Base-by-base conservation (phyloP, 2,329 filamentous ascomycete genomes). In the Trichoderma hamatum region DNA sequence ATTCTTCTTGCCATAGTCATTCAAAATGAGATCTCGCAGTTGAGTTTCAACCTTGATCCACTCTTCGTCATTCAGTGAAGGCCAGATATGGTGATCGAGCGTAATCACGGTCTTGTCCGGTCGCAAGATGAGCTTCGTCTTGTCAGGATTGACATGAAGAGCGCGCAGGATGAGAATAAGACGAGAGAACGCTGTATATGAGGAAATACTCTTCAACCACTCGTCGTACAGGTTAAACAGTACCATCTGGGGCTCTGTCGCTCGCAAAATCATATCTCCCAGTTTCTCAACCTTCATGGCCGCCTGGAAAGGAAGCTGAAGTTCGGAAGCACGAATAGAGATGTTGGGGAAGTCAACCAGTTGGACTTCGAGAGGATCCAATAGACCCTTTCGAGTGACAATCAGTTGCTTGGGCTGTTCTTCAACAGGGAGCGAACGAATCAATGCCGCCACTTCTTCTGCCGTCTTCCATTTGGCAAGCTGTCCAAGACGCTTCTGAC, bases 21-120 rank as follows among this genome's bases (percentile, higher is more conserved):
- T 97, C 74, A 99, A 79, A 75, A 99, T 99, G 73, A 99, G 84
- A 84, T 99, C 96, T 79, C 96, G 91, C 52, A 99, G 84, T 78
- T 97, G 93, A 56, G 94, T 94, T 85, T 99, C 96, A n/a, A 99
- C 93, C 88, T 97, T 97, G 82, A 99, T 96, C 96, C 96, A 99
- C 72, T 97, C 94, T 75, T 99, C 96, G 72, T 99, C 96, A 0
- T 92, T 90, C 67, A 99, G 83, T 0, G 93, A 91, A 0, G 96
- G 96, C 96, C 96, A 99, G 78, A 99, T 99, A 79, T 99, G 96
- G 82, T 99, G 96, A 77, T 98, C 94, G 75, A 98, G 94, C 0
- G 96, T 99, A 76, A 99, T 97, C 72, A 99, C 94, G 1, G 91
- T 97, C 89, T 97, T 98, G 83, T 99, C 96, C 0, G 96, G 96